A percentile compares a stretch with the other conserved stretches of the same genome.
Conservation (phyloP, 257 asterid species). For the Fraxinus cuspidata region DNA sequence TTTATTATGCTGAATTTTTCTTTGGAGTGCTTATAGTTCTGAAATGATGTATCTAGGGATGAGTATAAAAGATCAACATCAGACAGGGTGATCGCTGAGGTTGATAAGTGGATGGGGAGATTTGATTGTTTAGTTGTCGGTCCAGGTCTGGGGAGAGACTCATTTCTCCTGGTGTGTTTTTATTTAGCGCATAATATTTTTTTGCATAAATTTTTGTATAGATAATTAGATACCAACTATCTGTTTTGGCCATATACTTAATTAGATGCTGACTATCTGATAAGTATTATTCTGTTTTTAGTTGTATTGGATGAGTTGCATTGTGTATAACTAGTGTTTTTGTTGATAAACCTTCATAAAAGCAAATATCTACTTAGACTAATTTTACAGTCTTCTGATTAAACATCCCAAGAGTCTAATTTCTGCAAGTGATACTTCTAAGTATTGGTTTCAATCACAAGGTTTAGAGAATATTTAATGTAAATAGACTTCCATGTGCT, state of each 20-base stretch:
- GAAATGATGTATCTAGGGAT: slow-evolving; percentile 55
- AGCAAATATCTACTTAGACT: background rate
- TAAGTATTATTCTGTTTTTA: background rate
- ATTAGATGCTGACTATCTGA: no score
- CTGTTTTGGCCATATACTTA: background rate
- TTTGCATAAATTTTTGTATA: slow-evolving; percentile 5
- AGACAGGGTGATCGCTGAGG: slow-evolving; percentile 72
- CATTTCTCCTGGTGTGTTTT: slow-evolving; percentile 77
- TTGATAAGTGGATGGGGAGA: slow-evolving; percentile 97
- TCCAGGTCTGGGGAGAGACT: slow-evolving; percentile 98
- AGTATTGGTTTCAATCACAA: background rate
- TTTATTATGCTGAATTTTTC: slow-evolving; percentile 9
- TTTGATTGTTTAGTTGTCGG: slow-evolving; percentile 94
- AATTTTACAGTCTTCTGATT: slow-evolving; percentile 1
- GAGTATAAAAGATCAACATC: slow-evolving; percentile 68
- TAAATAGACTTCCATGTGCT: background rate
- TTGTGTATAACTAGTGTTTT: background rate
- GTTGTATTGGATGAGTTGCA: background rate
- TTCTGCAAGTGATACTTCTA: background rate
- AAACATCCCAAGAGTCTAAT: background rate
- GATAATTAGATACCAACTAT: background rate
- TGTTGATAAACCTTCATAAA: background rate
- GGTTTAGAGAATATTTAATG: background rate
- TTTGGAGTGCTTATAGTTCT: slow-evolving; percentile 30
- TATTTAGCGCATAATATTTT: slow-evolving; percentile 21